Base-by-base conservation (phyloP, 371 early-diverging fungal species). In the Haplosporangium sp. region DNA sequence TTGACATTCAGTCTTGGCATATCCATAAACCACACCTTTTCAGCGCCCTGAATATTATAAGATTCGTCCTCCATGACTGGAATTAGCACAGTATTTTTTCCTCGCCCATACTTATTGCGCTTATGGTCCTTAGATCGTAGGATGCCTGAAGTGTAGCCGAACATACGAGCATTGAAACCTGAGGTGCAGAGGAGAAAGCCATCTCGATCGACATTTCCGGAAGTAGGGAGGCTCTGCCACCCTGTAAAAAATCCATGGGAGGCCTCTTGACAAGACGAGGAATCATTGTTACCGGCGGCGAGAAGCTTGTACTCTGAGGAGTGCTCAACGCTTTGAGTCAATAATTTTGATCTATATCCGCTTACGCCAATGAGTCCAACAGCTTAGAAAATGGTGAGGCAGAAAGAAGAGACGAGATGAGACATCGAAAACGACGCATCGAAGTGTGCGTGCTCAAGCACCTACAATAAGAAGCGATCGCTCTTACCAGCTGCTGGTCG, bases 151-250 rank as follows among this genome's bases (percentile, higher is more conserved):
- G 62, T 62, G 53, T 29, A 52, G 29, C 62, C 62, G 41, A 3
- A 2, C 62, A 62, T 62, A 21, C 42, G 21, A 12, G 53, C 2
- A 21, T 62, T 62, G 43, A 42, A 43, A 29, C 10, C 13, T 8
- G 62, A 62, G 45, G 54, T 62, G 62, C 62, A 62, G 2, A 62
- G 43, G n/a, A 62, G 54, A 40, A 62, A 45, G 40, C 62, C 62
- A 21, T 62, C 62, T 29, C 54, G 54, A 16, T 54, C 45, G 16
- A 29, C 62, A 7, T 5, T 1, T 8, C 62, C 62, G 16, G 43
- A 53, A 41, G 43, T 38, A 13, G 53, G 23, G 54, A 62, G 0
- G 50, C 20, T 43, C 14, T 52, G 53, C 62, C 62, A 62, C 3
- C 62, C 62, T 1, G 42, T 23, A 36, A 62, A 62, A 48, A 29